These are phyloP conservation scores for Puccinellia tenuiflora DNA, from an alignment of 176 grass and related monocot genomes.

Conservation along the genomic window DNA sequence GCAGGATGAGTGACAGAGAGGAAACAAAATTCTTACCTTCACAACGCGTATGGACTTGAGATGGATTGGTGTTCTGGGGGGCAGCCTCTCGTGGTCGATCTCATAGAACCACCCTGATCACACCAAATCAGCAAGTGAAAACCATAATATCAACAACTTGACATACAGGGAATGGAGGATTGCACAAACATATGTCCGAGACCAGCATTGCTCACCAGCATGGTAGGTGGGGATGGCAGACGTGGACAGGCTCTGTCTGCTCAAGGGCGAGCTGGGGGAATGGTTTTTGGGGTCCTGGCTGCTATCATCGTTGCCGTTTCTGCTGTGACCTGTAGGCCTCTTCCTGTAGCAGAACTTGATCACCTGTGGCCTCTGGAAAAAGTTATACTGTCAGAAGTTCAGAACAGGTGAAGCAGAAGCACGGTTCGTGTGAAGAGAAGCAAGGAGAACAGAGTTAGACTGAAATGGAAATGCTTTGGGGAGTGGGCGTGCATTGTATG, in stretches of 20 bases:
- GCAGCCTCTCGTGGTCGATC: conserved; percentile 71
- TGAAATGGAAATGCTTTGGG: conserved; percentile 18
- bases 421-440: neutral
- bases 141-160: conserved; percentile 21
- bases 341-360: conserved; percentile 46
- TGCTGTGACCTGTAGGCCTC: conserved; percentile 16
- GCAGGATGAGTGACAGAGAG: neutral
- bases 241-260: conserved; percentile 38
- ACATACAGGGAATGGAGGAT: neutral
- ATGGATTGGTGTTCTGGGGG: conserved; percentile 70
- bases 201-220: conserved; percentile 28
- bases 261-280: conserved; percentile 16
- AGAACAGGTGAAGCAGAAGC: conserved; percentile 11
- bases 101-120: conserved; percentile 65
- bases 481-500: neutral
- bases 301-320: conserved; percentile 30
- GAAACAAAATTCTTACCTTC: conserved; percentile 36
- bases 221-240: conserved; percentile 13
- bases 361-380: conserved; percentile 38
- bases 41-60: conserved; percentile 70
- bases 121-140: neutral
- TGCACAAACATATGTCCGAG: neutral
- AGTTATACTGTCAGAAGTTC: conserved; percentile 13
- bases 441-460: neutral
- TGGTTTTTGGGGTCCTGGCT: conserved; percentile 21